Evolutionary conservation across 495 filamentous ascomycete genomes (phyloP).

Genomic region (Lineolata rhizophorae): DNA sequence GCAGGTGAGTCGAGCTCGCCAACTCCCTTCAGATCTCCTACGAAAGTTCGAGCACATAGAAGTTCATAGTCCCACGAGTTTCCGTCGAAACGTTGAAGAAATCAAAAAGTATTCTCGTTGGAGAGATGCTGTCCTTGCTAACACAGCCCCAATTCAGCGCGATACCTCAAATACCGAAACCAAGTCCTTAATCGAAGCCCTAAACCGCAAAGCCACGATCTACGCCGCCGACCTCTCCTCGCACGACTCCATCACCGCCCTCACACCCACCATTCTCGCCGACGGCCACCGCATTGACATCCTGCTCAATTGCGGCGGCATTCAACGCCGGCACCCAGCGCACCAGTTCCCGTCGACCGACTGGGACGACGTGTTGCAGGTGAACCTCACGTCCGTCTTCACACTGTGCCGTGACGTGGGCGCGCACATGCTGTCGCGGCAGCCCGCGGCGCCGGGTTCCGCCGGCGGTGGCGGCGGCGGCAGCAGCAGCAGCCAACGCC

Average conservation of each 20-base stretch:
- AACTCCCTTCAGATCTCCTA: not conserved
- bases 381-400: slow-evolving; percentile 71
- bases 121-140: no score
- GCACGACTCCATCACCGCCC: slow-evolving; percentile 29
- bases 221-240: slow-evolving; percentile 55
- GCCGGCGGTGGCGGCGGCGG: no score
- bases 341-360: slow-evolving; percentile 61
- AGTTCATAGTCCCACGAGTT: no score
- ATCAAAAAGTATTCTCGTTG: no score
- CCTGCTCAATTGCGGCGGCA: slow-evolving; percentile 69
- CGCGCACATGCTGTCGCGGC: slow-evolving; percentile 52
- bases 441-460: slow-evolving; percentile 28
- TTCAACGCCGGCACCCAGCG: slow-evolving; percentile 58
- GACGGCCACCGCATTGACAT: slow-evolving; percentile 40
- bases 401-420: slow-evolving; percentile 65
- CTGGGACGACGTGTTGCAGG: slow-evolving; percentile 69
- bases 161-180: slow-evolving; percentile 43
- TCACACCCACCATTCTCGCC: slow-evolving; percentile 37
- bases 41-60: not conserved
- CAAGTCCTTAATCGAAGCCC: slow-evolving; percentile 31
- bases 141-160: slow-evolving; percentile 29
- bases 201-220: slow-evolving; percentile 46
- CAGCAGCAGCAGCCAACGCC: no score
- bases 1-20: slow-evolving; percentile 13
- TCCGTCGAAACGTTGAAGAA: no score